Conservation (phyloP, 2,329 filamentous ascomycete species). For the Diaporthe vexans region DNA sequence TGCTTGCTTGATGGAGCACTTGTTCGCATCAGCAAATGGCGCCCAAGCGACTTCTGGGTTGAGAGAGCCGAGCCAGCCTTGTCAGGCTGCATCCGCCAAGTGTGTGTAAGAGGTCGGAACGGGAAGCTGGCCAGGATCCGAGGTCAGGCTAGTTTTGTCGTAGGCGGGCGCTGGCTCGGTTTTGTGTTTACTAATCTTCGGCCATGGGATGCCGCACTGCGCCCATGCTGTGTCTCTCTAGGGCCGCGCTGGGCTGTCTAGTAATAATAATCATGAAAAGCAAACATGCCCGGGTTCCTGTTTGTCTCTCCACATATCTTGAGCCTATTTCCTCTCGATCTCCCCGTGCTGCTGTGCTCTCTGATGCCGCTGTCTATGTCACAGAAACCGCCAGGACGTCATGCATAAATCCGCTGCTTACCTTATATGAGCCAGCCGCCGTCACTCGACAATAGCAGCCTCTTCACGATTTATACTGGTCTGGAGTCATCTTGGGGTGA, state of each 20-base stretch:
- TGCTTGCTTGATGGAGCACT: background rate
- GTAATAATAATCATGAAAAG: background rate
- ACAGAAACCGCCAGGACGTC: background rate
- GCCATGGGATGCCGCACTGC: background rate
- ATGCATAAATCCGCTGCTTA: background rate
- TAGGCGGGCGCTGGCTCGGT: conserved; percentile 5
- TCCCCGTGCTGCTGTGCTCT: background rate
- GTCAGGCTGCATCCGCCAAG: background rate
- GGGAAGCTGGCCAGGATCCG: conserved; percentile 12
- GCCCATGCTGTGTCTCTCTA: background rate
- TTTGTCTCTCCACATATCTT: conserved; percentile 3
- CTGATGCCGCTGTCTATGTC: background rate
- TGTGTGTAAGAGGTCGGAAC: background rate
- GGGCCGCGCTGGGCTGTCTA: background rate
- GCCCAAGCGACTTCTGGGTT: background rate
- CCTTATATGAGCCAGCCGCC: background rate
- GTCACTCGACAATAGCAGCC: background rate
- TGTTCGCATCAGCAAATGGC: too few relatives aligned
- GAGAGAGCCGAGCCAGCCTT: background rate
- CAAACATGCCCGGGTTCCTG: background rate
- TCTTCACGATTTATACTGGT: background rate
- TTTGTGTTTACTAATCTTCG: conserved; percentile 39
- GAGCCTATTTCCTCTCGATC: background rate
- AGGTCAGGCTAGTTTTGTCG: conserved; percentile 24
- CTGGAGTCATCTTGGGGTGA: too few relatives aligned